Evolutionary conservation across 1,284 basidiomycete species (phyloP).

Genomic region (Rhizoctonia solani): DNA sequence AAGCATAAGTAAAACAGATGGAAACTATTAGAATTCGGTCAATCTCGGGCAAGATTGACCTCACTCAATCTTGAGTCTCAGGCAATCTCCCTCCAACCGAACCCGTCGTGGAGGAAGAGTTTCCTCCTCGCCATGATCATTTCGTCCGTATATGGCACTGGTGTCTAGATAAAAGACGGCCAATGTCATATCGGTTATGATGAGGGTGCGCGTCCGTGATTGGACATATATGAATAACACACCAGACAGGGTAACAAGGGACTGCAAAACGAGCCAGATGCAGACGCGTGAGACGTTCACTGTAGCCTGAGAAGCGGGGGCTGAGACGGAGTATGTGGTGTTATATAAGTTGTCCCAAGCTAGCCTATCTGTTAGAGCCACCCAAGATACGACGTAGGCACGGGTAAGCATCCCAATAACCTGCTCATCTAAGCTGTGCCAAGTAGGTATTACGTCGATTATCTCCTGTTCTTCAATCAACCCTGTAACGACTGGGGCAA

Average conservation of each 20-base stretch:
- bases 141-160: not conserved
- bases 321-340: not conserved
- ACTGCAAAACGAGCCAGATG: constrained; percentile 9
- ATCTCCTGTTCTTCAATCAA: not conserved
- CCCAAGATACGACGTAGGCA: not conserved
- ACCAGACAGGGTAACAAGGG: not conserved
- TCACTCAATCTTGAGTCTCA: no score
- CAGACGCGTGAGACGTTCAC: not conserved
- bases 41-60: no score
- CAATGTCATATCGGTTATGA: not conserved
- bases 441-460: not conserved
- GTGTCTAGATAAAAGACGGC: not conserved
- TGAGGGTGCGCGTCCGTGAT: not conserved
- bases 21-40: no score
- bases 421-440: not conserved
- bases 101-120: no score
- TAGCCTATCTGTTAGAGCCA: not conserved
- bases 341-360: not conserved
- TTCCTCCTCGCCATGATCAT: not conserved
- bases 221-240: constrained; percentile 1
- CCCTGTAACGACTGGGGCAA: not conserved
- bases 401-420: not conserved
- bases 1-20: no score
- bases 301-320: constrained; percentile 5
- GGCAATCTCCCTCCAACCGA: no score